Conservation (phyloP, 106 monocot genomes). For the Allium cepa region DNA sequence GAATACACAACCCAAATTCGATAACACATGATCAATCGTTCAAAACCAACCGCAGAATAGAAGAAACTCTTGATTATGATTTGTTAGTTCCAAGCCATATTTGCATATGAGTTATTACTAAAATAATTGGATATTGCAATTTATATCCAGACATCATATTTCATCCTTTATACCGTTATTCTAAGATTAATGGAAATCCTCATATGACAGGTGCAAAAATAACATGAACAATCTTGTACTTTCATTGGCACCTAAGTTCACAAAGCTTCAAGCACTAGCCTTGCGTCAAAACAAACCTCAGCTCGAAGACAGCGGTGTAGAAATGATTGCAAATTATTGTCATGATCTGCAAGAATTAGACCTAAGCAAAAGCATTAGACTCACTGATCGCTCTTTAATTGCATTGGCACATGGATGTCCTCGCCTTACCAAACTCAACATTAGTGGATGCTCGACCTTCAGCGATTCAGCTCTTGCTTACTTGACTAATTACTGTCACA, state of each 20-base stretch:
- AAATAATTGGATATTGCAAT: no score
- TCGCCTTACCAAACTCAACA: constrained; percentile 64
- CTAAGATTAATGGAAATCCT: no score
- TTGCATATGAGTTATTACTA: no score
- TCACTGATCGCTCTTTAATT: constrained; percentile 71
- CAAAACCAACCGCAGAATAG: no score
- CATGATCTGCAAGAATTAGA: constrained; percentile 82
- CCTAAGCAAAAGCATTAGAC: constrained; percentile 77
- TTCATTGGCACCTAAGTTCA: constrained; percentile 79
- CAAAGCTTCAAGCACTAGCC: constrained; percentile 60
- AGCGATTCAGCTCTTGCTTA: constrained; percentile 68
- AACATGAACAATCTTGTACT: constrained; percentile 84
- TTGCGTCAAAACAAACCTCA: constrained; percentile 76
- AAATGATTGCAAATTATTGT: constrained; percentile 67
- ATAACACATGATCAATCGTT: no score
- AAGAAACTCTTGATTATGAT: no score
- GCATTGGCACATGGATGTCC: constrained; percentile 81
- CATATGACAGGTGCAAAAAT: constrained; percentile 19
- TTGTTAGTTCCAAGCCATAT: no score
- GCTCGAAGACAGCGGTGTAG: constrained; percentile 73
- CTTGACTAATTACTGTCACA: constrained; percentile 50
- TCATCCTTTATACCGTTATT: no score
- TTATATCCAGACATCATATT: no score
- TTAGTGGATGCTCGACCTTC: constrained; percentile 84
- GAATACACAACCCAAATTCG: no score